Conservation (phyloP, 106 monocot species). For the Dendrobium catenatum region DNA sequence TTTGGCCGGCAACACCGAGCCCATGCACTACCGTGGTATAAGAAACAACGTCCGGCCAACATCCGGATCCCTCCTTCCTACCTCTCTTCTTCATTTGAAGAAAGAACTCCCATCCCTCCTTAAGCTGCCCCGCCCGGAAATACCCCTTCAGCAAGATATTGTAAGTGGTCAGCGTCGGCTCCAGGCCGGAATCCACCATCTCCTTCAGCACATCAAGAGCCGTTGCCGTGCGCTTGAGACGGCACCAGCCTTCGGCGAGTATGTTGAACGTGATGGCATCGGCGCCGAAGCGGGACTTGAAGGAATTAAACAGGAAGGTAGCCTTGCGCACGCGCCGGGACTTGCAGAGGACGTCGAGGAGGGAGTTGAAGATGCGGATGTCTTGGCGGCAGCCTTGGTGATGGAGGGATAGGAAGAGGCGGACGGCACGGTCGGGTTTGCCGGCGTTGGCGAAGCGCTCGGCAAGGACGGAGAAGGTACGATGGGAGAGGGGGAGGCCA, state of each 20-base stretch:
- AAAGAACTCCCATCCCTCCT: conserved; percentile 62
- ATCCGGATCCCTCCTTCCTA: conserved; percentile 14
- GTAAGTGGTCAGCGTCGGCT: conserved; percentile 64
- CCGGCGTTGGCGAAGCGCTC: conserved; percentile 56
- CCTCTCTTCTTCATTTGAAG: conserved; percentile 73
- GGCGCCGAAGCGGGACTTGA: conserved; percentile 42
- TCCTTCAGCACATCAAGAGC: conserved; percentile 58
- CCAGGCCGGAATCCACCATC: conserved; percentile 62
- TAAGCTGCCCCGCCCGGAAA: conserved; percentile 55
- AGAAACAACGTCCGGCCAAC: conserved; percentile 67
- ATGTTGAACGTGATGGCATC: conserved; percentile 71
- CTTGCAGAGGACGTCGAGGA: conserved; percentile 77
- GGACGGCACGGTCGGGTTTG: conserved; percentile 70
- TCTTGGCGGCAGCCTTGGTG: conserved; percentile 46
- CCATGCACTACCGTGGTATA: conserved; percentile 81
- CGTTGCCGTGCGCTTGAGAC: conserved; percentile 36
- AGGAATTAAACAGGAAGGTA: conserved; percentile 29
- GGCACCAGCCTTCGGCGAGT: conserved; percentile 90
- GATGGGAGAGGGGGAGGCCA: conserved; percentile 27
- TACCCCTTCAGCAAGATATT: conserved; percentile 83
- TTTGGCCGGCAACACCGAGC: conserved; percentile 55
- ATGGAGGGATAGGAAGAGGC: conserved; percentile 67
- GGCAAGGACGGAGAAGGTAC: conserved; percentile 59
- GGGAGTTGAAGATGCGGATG: conserved; percentile 57
- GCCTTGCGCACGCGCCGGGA: conserved; percentile 71